Conservation (phyloP, 1,284 basidiomycete genomes). For the Austroboletus novae-zelandiae region DNA sequence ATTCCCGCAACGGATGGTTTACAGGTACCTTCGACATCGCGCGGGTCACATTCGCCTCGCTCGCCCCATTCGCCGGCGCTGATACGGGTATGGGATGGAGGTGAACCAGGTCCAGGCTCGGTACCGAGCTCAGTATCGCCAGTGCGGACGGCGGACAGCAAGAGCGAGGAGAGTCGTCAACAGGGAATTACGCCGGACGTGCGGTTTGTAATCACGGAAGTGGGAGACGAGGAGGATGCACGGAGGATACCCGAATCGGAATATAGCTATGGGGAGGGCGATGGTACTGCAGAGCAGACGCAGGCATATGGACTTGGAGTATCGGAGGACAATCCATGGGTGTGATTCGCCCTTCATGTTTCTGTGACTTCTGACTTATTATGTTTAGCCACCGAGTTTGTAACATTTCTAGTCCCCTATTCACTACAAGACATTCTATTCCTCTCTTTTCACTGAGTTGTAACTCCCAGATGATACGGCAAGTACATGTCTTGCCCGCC, state of each 20-base stretch:
- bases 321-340: not conserved
- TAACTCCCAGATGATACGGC: no score
- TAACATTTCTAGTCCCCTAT: no score
- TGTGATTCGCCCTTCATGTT: no score
- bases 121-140: not conserved
- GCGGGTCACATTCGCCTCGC: conserved; percentile 14
- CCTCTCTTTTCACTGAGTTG: no score
- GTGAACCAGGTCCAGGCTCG: not conserved
- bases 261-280: not conserved
- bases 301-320: not conserved
- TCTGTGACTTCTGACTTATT: no score
- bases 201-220: not conserved
- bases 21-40: conserved; percentile 21
- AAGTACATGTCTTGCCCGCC: no score
- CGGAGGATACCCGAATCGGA: not conserved
- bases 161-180: not conserved
- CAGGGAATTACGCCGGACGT: not conserved
- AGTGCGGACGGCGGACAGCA: not conserved
- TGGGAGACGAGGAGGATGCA: not conserved
- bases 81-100: conserved; percentile 28
- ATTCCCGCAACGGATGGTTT: conserved; percentile 17
- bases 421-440: no score
- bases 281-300: not conserved
- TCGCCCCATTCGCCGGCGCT: conserved; percentile 16
- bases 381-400: no score